Evolutionary conservation across 2,329 filamentous ascomycete species (phyloP).

Genomic region (Fusarium chaquense): DNA sequence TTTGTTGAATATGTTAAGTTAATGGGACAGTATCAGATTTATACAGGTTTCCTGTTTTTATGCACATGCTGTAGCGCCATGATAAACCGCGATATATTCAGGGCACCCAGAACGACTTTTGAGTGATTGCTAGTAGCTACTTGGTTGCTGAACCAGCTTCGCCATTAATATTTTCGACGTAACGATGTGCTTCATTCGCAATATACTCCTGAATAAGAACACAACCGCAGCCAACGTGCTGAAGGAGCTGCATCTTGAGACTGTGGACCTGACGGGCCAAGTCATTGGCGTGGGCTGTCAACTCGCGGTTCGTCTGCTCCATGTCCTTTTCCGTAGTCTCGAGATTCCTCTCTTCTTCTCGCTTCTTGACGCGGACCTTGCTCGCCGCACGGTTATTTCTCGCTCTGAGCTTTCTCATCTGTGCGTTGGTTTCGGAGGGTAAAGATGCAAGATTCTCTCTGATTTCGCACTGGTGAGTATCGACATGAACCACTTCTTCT

Average conservation of each 20-base stretch:
- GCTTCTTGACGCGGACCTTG: neutral
- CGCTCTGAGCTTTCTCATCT: neutral
- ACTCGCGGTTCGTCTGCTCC: neutral
- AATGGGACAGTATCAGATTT: neutral
- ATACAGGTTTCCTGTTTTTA: neutral
- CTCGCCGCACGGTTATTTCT: conserved; percentile 1
- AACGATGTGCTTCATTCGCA: neutral
- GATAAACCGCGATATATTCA: no score
- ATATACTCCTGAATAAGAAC: conserved; percentile 5
- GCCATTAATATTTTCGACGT: neutral
- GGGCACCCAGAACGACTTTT: no score
- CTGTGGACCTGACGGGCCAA: neutral
- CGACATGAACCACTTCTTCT: rapidly evolving
- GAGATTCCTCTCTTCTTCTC: neutral
- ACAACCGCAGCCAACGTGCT: conserved; percentile 3
- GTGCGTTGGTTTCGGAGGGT: neutral
- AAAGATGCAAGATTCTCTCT: neutral
- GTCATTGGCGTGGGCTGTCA: neutral
- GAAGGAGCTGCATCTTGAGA: conserved; percentile 3
- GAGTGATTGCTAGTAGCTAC: no score
- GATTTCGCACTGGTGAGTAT: neutral
- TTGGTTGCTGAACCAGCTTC: no score
- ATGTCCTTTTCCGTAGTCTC: neutral
- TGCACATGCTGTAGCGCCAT: neutral
- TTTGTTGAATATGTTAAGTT: no score